phyloP scores from a whole-genome alignment of 305 asterid species.

The Fraxinus xanthoxyloides region DNA sequence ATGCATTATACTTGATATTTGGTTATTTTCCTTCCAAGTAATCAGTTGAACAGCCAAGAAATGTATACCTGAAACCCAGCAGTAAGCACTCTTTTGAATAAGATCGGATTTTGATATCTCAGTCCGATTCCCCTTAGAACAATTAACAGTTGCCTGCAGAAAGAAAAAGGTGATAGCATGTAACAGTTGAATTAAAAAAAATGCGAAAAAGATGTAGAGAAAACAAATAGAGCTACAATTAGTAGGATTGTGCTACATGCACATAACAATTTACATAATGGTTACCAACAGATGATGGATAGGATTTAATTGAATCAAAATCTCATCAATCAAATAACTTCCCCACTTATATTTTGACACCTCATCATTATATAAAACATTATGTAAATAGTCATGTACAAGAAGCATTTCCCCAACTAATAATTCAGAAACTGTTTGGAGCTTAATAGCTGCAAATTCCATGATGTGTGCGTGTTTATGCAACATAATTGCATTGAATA shows the following conservation, averaged over 20 bases:
- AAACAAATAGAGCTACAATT: too few species aligned
- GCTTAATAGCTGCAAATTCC: neutral
- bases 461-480: neutral
- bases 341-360: too few species aligned
- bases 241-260: too few species aligned
- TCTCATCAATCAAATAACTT: too few species aligned
- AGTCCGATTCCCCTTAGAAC: slow-evolving; percentile 85
- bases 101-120: slow-evolving; percentile 76
- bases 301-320: too few species aligned
- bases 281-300: too few species aligned
- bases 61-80: slow-evolving; percentile 75
- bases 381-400: too few species aligned
- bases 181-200: too few species aligned
- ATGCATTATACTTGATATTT: neutral
- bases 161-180: slow-evolving; percentile 1
- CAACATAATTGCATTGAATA: neutral
- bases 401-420: too few species aligned
- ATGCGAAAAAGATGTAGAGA: too few species aligned
- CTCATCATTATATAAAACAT: too few species aligned
- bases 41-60: neutral
- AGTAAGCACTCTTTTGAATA: slow-evolving; percentile 75
- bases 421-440: neutral
- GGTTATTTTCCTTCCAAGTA: neutral
- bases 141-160: slow-evolving; percentile 72
- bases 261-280: too few species aligned